These are phyloP conservation scores for Mucor velutinosus DNA, from an alignment of 371 early-diverging fungal genomes.

Conservation along the genomic window DNA sequence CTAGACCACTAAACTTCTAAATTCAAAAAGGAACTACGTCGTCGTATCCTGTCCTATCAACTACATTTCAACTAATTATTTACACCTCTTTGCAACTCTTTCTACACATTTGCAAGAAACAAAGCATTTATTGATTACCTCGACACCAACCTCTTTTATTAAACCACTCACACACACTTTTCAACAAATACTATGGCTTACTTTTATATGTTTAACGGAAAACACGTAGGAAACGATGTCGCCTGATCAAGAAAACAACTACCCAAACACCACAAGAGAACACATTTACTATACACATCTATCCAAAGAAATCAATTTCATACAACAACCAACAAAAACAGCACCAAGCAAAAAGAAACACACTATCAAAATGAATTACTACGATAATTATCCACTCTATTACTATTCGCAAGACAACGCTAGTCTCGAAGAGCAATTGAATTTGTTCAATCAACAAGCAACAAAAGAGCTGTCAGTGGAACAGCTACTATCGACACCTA, in stretches of 20 bases:
- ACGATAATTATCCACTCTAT: not conserved
- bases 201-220: constrained; percentile 35
- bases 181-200: constrained; percentile 20
- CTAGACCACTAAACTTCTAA: not conserved
- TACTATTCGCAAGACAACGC: constrained; percentile 1
- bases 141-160: not conserved
- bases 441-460: constrained; percentile 4
- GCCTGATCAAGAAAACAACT: constrained; percentile 24
- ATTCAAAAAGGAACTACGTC: not conserved
- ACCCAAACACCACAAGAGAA: not conserved
- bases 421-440: constrained; percentile 18
- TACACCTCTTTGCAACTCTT: not conserved
- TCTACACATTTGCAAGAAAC: not conserved
- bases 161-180: constrained; percentile 3
- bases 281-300: not conserved
- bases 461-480: constrained; percentile 2
- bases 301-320: not conserved
- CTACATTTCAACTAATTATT: not conserved
- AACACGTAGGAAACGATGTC: constrained; percentile 38
- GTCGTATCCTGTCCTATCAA: not conserved
- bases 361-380: constrained; percentile 7
- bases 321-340: not conserved
- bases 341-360: constrained; percentile 7
- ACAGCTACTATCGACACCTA: constrained; percentile 8
- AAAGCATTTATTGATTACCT: not conserved